These are phyloP conservation scores for Aspergillus quadrilineatus DNA, from an alignment of 2,329 filamentous ascomycete species.

Conservation along the genomic window DNA sequence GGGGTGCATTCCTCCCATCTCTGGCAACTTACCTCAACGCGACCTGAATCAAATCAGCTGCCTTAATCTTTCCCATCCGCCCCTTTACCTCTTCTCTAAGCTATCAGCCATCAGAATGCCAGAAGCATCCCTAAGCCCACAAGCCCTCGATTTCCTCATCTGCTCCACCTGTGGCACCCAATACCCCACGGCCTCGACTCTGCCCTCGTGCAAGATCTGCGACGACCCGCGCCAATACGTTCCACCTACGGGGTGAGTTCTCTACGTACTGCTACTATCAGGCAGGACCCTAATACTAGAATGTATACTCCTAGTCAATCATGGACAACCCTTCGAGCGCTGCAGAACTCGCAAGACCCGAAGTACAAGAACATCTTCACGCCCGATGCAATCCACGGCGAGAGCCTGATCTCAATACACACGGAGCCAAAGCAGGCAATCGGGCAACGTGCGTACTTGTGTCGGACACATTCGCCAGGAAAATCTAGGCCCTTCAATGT, in stretches of 20 bases:
- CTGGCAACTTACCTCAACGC: neutral
- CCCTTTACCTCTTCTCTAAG: neutral
- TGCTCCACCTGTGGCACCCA: slow-evolving; percentile 31
- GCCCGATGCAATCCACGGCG: slow-evolving; percentile 15
- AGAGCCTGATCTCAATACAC: slow-evolving; percentile 26
- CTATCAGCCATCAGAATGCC: slow-evolving; percentile 12
- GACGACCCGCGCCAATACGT: slow-evolving; percentile 35
- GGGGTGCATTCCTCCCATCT: neutral
- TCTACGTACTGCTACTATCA: neutral
- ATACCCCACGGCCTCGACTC: slow-evolving; percentile 18
- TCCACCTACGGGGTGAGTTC: slow-evolving; percentile 26
- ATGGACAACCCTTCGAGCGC: slow-evolving; percentile 30
- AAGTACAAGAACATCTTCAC: slow-evolving; percentile 26
- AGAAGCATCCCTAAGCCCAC: neutral
- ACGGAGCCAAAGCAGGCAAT: slow-evolving; percentile 63
- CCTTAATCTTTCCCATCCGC: neutral
- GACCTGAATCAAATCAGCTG: neutral
- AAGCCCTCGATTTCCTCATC: slow-evolving; percentile 24
- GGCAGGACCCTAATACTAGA: neutral
- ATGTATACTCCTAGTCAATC: slow-evolving; percentile 20
- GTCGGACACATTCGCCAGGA: slow-evolving; percentile 41
- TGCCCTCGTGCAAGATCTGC: slow-evolving; percentile 30
- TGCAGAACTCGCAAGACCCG: slow-evolving; percentile 19
- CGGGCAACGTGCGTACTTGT: slow-evolving; percentile 70
- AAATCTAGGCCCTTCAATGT: slow-evolving; percentile 58